These are phyloP conservation scores for Trebouxiophyceae sp. DNA, from an alignment of 163 green algal genomes.

Conservation along the genomic window DNA sequence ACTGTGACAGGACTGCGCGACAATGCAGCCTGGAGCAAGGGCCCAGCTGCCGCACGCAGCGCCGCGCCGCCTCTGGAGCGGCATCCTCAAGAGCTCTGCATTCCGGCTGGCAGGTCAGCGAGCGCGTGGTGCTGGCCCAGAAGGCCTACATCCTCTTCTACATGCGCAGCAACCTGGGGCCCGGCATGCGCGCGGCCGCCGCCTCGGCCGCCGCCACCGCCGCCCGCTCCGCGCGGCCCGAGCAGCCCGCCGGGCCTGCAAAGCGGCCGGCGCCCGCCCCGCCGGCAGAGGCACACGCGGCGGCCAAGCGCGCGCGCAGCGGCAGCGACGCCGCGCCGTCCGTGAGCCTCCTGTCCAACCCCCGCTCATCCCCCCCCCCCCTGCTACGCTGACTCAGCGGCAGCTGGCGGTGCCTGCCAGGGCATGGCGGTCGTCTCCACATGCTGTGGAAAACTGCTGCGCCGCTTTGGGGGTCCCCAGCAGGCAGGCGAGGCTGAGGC, in stretches of 20 bases:
- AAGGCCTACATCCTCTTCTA: slow-evolving; percentile 98
- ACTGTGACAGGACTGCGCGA: not conserved
- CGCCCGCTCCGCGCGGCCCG: not conserved
- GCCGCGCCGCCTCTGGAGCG: not conserved
- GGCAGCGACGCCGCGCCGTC: too few relatives aligned
- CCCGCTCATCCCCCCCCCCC: too few relatives aligned
- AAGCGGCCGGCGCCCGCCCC: not conserved
- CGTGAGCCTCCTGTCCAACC: too few relatives aligned
- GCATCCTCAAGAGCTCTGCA: not conserved
- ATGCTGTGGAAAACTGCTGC: too few relatives aligned
- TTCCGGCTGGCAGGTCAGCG: slow-evolving; percentile 34
- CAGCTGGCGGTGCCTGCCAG: too few relatives aligned
- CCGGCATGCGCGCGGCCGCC: not conserved
- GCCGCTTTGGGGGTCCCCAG: too few relatives aligned
- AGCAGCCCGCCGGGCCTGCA: slow-evolving; percentile 2
- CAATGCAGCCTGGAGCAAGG: not conserved
- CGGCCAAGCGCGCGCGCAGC: too few relatives aligned
- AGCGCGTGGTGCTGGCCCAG: slow-evolving; percentile 71
- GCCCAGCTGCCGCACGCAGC: not conserved
- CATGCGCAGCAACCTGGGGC: slow-evolving; percentile 26
- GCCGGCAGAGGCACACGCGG: too few relatives aligned
- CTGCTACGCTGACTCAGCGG: too few relatives aligned
- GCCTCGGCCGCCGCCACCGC: not conserved
- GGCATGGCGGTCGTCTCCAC: too few relatives aligned
- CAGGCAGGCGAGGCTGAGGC: too few relatives aligned